Evolutionary conservation across 2,329 filamentous ascomycete genomes (phyloP), one percentile per base, ranked within the genome.

Genomic region (Pezicula rhizophila): DNA sequence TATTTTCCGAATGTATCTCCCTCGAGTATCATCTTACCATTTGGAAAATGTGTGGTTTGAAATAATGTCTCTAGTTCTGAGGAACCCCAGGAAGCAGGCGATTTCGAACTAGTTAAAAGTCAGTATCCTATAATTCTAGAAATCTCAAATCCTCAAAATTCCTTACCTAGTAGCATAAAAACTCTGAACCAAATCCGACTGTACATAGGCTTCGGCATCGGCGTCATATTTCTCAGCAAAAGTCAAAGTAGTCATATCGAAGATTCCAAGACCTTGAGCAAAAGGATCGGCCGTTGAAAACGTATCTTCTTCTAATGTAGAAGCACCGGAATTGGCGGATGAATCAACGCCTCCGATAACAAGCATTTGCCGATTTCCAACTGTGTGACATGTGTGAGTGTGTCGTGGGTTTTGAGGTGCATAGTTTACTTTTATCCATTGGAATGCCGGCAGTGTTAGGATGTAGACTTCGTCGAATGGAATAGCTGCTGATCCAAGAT

Each of bases 401-500:
- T 45, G 35, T n/a, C 55, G 48, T 8, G 52, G 48, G 23, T 31
- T 50, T n/a, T 38, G 45, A 8, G 50, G 41, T n/a, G 37, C 28
- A 4, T 31, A 31, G 0, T 51, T 40, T 8, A 45, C 49, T 18
- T 52, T 50, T 17, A 57, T 51, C 55, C 55, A 57, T 17, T 51
- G 49, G 28, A 56, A 56, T 14, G 52, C 53, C 10, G 55, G 55
- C 6, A 57, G 39, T 10, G 53, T 56, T 10, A 57, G 45, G 23
- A 57, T 52, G 23, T 54, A 56, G 12, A 57, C 50, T n/a, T 54
- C 47, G 35, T 49, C 40, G 11, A 39, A 39, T 18, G 20, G 26
- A 23, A 39, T 18, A 20, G 39, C n/a, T 2, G n/a, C 53, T 41
- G 35, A 51, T 23, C 53, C 53, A 15, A 31, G 28, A 31, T 31